Evolutionary conservation across 441 rosid species (phyloP).

Genomic region (Arabidopsis hybrid): DNA sequence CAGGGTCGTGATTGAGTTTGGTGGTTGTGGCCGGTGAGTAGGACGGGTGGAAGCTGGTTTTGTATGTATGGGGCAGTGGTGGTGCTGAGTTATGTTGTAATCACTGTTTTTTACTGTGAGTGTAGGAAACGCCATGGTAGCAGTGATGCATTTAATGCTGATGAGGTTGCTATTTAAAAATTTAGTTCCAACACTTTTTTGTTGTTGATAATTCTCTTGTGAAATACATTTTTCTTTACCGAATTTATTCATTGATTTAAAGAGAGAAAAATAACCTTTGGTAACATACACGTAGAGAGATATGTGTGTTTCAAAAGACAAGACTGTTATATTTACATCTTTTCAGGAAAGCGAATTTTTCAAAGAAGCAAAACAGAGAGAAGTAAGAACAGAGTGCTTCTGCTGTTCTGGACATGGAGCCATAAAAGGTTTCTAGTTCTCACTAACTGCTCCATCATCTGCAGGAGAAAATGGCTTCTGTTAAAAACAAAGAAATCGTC

Average conservation of each 20-base stretch:
- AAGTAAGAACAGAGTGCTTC: not conserved
- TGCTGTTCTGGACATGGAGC: not conserved
- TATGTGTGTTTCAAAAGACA: not conserved
- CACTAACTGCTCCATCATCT: not conserved
- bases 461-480: not conserved
- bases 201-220: conserved; percentile 17
- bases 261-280: not conserved
- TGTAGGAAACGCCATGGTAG: conserved; percentile 52
- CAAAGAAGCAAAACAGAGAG: not conserved
- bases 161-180: conserved; percentile 22
- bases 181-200: not conserved
- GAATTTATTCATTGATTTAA: not conserved
- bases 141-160: conserved; percentile 29
- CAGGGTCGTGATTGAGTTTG: conserved; percentile 48
- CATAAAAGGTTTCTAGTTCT: not conserved
- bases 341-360: not conserved
- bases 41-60: conserved; percentile 49
- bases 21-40: conserved; percentile 45
- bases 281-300: not conserved
- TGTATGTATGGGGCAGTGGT: conserved; percentile 59
- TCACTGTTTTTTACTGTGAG: conserved; percentile 65
- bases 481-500: not conserved
- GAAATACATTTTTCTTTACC: conserved; percentile 15
- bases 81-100: conserved; percentile 62
- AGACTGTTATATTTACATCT: not conserved